Percentiles rank a stretch among this genome's conserved stretches.
Conservation (phyloP, 1,284 basidiomycete species). For the Naganishia liquefaciens region DNA sequence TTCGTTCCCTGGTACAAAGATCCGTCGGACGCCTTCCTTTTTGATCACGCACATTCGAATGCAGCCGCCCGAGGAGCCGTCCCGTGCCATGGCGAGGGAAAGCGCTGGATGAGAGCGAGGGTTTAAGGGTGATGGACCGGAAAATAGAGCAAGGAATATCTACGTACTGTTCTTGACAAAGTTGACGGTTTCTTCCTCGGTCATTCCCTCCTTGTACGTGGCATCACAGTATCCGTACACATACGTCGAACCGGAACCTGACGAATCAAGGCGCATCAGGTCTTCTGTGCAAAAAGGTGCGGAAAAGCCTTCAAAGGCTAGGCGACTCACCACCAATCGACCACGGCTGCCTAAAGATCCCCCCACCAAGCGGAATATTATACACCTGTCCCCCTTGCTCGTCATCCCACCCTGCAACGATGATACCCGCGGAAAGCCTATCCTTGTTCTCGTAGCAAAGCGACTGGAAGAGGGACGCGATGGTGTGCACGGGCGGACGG, state of each 20-base stretch:
- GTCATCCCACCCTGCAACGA: constrained; percentile 97
- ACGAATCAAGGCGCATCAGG: not conserved
- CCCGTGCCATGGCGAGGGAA: constrained; percentile 92
- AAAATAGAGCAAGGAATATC: not conserved
- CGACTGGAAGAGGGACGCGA: constrained; percentile 82
- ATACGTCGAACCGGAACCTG: constrained; percentile 94
- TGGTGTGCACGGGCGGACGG: constrained; percentile 76
- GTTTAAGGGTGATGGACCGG: not conserved
- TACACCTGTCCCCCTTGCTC: constrained; percentile 91
- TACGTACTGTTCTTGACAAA: constrained; percentile 94
- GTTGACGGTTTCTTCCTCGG: constrained; percentile 81
- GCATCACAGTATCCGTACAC: constrained; percentile 99
- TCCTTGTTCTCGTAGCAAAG: constrained; percentile 96
- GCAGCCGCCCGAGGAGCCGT: constrained; percentile 96
- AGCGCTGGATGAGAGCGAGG: constrained; percentile 65
- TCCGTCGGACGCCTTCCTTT: constrained; percentile 82
- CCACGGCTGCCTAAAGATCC: constrained; percentile 92
- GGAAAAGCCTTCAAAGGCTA: not conserved
- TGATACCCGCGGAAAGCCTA: constrained; percentile 85
- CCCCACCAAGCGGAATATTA: constrained; percentile 92
- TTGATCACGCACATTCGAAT: constrained; percentile 98
- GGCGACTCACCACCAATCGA: constrained; percentile 78
- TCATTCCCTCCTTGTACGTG: constrained; percentile 94
- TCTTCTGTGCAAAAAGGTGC: not conserved
- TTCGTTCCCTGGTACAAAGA: constrained; percentile 92